Base-by-base conservation (phyloP, 208 protist genomes). In the Herpetomonas tarakana region DNA sequence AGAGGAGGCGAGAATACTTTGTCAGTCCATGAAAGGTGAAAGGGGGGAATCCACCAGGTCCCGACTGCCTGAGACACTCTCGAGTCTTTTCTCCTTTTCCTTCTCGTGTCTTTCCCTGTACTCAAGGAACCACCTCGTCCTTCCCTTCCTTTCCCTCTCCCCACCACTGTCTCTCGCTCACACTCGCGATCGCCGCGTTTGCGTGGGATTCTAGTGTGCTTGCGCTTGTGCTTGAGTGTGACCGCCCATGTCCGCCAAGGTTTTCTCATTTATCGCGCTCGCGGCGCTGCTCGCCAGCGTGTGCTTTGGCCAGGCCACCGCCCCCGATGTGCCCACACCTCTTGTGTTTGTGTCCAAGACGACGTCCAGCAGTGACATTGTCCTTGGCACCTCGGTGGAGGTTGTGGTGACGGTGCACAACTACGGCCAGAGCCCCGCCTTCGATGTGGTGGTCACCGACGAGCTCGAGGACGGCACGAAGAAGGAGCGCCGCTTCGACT, bases 331-430 rank as follows among this genome's bases (percentile, higher is more conserved):
- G 44, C 52, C 76, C 18, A 65, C 75, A 14, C 88, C 88, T 47
- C 54, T 95, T 58, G 58, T 92, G 21, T 83, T 91, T 56, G 85
- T 95, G 24, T 88, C 80, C 41, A 92, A 95, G 71, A 76, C 64
- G 28, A 79, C 78, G 7, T 86, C 83, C 14, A 74, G 72, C 46
- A 76, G 90, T 49, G 83, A 92, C 50, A 82, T 93, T 45, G 78
- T 87, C 21, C 72, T 90, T 45, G 89, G 86, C 22, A 57, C 67
- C 51, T 83, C 70, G 11, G 76, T 95, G 14, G 89, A 93, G 64
- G 72, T 92, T 28, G 71, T 76, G 3, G 76, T 90, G 29, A 89
- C 78, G 24, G 83, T 93, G 41, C 71, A 67, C 52, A 95, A 93
- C 71, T 81, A 76, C 47, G 88, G 88, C 39, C 85, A 90, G 61